Evolutionary conservation across 345 rosid genomes (phyloP), one percentile per base, ranked within the genome.

Genomic region (Citrus mangshanensis): DNA sequence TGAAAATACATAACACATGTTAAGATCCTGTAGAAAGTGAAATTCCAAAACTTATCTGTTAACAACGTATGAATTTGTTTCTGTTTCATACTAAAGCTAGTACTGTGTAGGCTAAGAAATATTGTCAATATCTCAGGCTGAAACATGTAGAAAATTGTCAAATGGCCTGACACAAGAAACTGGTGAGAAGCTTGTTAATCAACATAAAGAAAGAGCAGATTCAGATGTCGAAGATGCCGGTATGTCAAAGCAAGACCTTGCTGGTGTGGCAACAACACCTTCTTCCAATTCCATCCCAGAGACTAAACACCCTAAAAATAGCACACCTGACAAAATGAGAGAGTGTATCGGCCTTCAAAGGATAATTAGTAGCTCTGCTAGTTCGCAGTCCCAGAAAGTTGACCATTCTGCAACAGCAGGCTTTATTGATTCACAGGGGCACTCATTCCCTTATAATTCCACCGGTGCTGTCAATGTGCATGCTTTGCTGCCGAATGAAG

Each of bases 81-180:
- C 61, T 9, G 18, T 69, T 38, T 9, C 4, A 27, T 3, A 24
- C 18, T 32, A 24, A 54, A 24, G 32, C 9, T 58, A 14, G 14
- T 27, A 30, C 24, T 42, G 9, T 27, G 78, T 74, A 74, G 76
- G 66, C 81, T 51, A 9, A 64, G 74, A 70, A 60, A 38, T 38
- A 34, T 28, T 65, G n/a, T 68, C 5, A 49, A 34, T 46, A 72
- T 71, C 7, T 38, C n/a, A 58, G 69, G 82, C 72, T 6, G 82
- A 82, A 72, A 72, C 1, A 21, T 35, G 55, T 13, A 54, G 61
- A n/a, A 38, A 9, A 51, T 35, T 51, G 56, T 9, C 72, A n/a
- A 18, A 61, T 54, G 10, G 24, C 10, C 68, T 73, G 56, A 8
- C 70, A 32, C 40, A 75, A 13, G 54, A 56, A 5, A 63, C 76